Base-by-base conservation (phyloP, 306 rosid genomes). In the Glycine soja region DNA sequence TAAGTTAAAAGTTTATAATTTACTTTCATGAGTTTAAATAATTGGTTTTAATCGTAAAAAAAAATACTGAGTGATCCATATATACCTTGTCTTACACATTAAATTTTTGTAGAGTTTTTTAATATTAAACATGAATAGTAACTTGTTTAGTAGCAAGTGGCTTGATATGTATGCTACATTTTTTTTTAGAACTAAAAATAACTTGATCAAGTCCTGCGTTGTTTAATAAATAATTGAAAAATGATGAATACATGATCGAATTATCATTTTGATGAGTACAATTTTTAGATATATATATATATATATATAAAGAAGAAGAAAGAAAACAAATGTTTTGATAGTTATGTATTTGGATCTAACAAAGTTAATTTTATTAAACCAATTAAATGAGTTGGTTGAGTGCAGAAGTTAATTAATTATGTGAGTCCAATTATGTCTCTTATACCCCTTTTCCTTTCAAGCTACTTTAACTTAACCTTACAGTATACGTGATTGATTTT, bases 341-440 rank as follows among this genome's bases (percentile, higher is more conserved):
- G 9, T 45, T 9, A 57, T 9, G 0, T 67, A 48, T 50, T 24
- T 82, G 38, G 56, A 72, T 72, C 36, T 57, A 36, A 36, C 13
- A 46, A 14, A 69, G 16, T 14, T 30, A 65, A 74, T 62, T 68
- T 19, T 47, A 51, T 30, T 2, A 30, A 70, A 40, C 38, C 42
- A 8, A 70, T 50, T 62, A 12, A 72, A 80, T 61, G 56, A 15
- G 67, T 53, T 74, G 16, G 75, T 65, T 74, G 76, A 81, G 80
- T 43, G 47, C 54, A 52, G 42, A 24, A 56, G 5, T 52, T 50
- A 53, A 54, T 62, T 51, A 71, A 54, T 62, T 36, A 71, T 54
- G 73, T 40, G 30, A 11, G 2, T 54, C 57, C 18, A 64, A 53
- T 14, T 16, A 58, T 32, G 53, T 57, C 65, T 82, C 56, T 45